Conservation (phyloP, 2,329 filamentous ascomycete genomes). For the Penicillium sp. region DNA sequence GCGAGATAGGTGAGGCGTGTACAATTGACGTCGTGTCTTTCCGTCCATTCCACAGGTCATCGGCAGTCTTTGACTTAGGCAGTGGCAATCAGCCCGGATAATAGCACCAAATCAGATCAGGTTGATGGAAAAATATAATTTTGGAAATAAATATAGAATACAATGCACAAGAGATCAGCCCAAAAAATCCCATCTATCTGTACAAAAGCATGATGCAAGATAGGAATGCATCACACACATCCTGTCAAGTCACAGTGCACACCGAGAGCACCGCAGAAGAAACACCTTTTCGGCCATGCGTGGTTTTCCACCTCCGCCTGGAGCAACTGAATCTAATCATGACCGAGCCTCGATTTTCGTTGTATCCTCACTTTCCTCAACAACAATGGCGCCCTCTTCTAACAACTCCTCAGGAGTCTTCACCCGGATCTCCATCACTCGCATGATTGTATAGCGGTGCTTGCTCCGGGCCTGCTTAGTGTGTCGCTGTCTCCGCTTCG, state of each 20-base stretch:
- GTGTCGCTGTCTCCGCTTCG: slow-evolving; percentile 70
- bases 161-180: slow-evolving; percentile 35
- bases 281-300: not conserved
- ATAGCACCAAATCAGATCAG: not conserved
- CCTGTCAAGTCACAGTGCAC: slow-evolving; percentile 17
- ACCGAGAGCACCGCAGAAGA: not conserved
- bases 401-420: slow-evolving; percentile 60
- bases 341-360: slow-evolving; percentile 32
- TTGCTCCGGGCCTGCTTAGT: slow-evolving; percentile 82
- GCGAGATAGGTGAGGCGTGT: not conserved
- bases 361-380: slow-evolving; percentile 32
- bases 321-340: slow-evolving; percentile 17
- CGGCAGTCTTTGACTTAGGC: not conserved
- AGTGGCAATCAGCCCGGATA: not conserved
- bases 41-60: not conserved
- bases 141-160: slow-evolving; percentile 34
- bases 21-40: not conserved
- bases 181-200: slow-evolving; percentile 37
- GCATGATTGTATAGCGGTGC: slow-evolving; percentile 83
- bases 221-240: slow-evolving; percentile 28
- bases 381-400: slow-evolving; percentile 45
- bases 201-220: slow-evolving; percentile 34
- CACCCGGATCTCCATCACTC: slow-evolving; percentile 79
- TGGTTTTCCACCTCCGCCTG: not conserved
- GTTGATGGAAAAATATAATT: not conserved